Conservation (phyloP, 192 early-diverging fungal species). For the Backusella circina region DNA sequence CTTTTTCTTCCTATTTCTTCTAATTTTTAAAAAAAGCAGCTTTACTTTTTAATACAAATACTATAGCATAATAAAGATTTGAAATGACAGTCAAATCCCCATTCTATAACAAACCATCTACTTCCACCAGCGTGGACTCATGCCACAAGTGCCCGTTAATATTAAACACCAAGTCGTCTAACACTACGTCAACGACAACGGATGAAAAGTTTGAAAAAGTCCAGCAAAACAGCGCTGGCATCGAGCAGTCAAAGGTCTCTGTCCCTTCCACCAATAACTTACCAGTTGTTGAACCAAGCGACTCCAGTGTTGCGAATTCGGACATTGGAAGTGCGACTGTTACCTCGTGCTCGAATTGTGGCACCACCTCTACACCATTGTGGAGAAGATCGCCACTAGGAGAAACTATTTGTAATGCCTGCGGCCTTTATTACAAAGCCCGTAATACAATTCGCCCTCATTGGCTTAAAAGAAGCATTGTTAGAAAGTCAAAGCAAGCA, state of each 20-base stretch:
- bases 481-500: slow-evolving; percentile 8
- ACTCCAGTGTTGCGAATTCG: slow-evolving; percentile 39
- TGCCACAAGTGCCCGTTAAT: slow-evolving; percentile 33
- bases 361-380: slow-evolving; percentile 60
- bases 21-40: neutral
- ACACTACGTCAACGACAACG: neutral
- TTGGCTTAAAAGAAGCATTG: slow-evolving; percentile 49
- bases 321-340: slow-evolving; percentile 31
- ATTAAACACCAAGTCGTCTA: neutral
- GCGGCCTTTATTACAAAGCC: slow-evolving; percentile 64
- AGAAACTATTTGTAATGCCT: slow-evolving; percentile 85
- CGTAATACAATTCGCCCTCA: slow-evolving; percentile 52
- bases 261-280: slow-evolving; percentile 28
- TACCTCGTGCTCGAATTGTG: slow-evolving; percentile 67
- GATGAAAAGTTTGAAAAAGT: slow-evolving; percentile 18
- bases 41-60: neutral
- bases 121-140: slow-evolving; percentile 35
- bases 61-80: neutral
- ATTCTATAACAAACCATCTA: slow-evolving; percentile 38
- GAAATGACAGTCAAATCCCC: slow-evolving; percentile 31
- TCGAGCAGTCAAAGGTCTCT: slow-evolving; percentile 20
- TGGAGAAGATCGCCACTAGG: slow-evolving; percentile 72
- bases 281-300: slow-evolving; percentile 31
- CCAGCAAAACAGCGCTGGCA: slow-evolving; percentile 22
- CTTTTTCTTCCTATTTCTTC: neutral